These are phyloP conservation scores for Lipomyces starkeyi DNA, from an alignment of 805 yeast genomes.

Conservation along the genomic window DNA sequence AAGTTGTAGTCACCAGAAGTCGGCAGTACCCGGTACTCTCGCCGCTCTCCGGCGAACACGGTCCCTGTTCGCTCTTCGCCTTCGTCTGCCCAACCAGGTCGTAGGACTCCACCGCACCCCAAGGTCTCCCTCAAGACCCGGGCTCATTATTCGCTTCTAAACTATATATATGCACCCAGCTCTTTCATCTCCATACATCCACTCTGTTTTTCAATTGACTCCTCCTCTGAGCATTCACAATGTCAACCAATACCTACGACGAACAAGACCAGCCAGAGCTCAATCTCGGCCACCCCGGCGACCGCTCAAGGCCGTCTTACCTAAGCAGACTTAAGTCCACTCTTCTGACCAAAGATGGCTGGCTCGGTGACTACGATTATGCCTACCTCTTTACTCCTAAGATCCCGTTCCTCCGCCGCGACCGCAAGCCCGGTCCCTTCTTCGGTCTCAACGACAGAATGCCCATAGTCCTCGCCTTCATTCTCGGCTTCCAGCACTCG, in stretches of 20 bases:
- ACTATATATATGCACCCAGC: no score
- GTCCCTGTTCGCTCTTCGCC: no score
- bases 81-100: no score
- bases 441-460: slow-evolving; percentile 79
- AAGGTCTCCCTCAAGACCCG: no score
- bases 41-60: neutral
- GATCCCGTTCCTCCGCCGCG: slow-evolving; percentile 65
- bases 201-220: neutral
- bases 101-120: no score
- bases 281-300: slow-evolving; percentile 10
- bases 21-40: neutral
- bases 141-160: no score
- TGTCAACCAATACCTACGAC: neutral
- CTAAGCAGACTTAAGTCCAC: slow-evolving; percentile 2
- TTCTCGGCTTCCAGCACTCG: slow-evolving; percentile 87
- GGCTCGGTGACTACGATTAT: slow-evolving; percentile 88
- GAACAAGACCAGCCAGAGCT: neutral
- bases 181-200: no score
- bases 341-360: slow-evolving; percentile 57
- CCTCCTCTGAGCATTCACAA: neutral
- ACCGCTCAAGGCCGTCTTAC: slow-evolving; percentile 17
- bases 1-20: no score
- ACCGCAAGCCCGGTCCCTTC: slow-evolving; percentile 68
- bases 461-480: slow-evolving; percentile 77
- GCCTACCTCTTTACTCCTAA: slow-evolving; percentile 78